Evolutionary conservation across 345 rosid genomes (phyloP).

Genomic region (Citropsis articulata): DNA sequence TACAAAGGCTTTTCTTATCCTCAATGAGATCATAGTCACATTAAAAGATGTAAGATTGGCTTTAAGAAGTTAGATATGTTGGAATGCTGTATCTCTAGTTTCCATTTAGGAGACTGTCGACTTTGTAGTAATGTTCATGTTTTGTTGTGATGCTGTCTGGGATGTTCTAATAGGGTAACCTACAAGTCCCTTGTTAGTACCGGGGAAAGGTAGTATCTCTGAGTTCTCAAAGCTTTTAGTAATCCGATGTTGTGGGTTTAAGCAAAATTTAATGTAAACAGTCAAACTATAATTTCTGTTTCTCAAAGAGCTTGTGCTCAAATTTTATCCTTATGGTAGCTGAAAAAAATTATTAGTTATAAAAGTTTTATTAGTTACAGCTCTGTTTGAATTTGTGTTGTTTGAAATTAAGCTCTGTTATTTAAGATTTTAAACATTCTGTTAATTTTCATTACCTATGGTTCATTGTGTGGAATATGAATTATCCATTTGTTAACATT

Average conservation of each 20-base stretch:
- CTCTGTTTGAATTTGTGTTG: background rate
- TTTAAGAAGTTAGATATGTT: background rate
- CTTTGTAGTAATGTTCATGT: background rate
- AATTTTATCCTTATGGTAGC: background rate
- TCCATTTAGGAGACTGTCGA: background rate
- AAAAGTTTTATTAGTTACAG: background rate
- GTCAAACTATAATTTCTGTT: background rate
- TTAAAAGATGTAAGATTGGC: slow-evolving; percentile 73
- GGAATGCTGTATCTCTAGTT: background rate
- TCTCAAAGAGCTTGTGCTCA: background rate
- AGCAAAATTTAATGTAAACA: background rate
- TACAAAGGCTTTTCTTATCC: slow-evolving; percentile 75
- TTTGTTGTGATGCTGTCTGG: background rate
- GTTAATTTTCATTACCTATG: background rate
- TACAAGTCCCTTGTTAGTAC: background rate
- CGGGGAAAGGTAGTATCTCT: background rate
- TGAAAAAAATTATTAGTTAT: background rate
- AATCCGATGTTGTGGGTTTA: background rate
- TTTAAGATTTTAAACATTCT: background rate
- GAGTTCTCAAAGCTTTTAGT: background rate
- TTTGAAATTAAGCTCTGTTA: background rate
- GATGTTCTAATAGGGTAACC: background rate
- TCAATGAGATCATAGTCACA: slow-evolving; percentile 81
- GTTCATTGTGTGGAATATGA: background rate
- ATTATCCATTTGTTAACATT: background rate